Percentiles rank a stretch among this genome's conserved stretches.
Conservation (phyloP, 805 yeast species). For the Debaryomyces castellii region DNA sequence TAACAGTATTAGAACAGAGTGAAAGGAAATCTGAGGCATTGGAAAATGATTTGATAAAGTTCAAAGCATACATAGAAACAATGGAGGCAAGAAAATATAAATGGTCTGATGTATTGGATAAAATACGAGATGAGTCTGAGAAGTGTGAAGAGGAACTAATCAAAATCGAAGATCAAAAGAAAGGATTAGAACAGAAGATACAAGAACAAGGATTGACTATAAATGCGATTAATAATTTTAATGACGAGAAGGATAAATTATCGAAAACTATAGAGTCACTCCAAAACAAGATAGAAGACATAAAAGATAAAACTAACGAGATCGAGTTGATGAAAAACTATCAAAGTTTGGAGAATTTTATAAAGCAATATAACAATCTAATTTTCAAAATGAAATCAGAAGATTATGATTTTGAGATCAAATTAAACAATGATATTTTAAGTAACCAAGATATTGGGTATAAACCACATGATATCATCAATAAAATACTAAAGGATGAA, state of each 20-base stretch:
- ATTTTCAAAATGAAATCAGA: conserved; percentile 45
- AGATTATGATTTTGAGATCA: conserved; percentile 39
- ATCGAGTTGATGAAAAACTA: conserved; percentile 47
- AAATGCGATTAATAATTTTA: conserved; percentile 61
- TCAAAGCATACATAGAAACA: conserved; percentile 66
- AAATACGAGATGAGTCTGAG: conserved; percentile 54
- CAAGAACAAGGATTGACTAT: conserved; percentile 57
- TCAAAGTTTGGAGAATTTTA: conserved; percentile 50
- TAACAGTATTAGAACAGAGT: conserved; percentile 48
- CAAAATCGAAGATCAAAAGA: conserved; percentile 39
- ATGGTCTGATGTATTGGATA: conserved; percentile 62
- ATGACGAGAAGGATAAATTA: conserved; percentile 58
- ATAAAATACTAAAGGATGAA: conserved; percentile 47
- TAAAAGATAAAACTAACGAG: conserved; percentile 48
- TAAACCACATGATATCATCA: conserved; percentile 38
- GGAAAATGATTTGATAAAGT: conserved; percentile 68
- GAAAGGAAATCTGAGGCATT: conserved; percentile 60
- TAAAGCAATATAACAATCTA: conserved; percentile 56
- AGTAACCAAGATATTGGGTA: conserved; percentile 11
- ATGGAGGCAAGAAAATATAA: conserved; percentile 63
- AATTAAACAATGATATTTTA: conserved; percentile 17
- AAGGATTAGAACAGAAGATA: conserved; percentile 43
- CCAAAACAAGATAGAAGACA: conserved; percentile 44
- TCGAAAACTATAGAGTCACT: conserved; percentile 51
- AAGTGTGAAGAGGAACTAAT: conserved; percentile 42